Base-by-base conservation (phyloP, 352 stramenopile species). In the Phytophthora rubi region DNA sequence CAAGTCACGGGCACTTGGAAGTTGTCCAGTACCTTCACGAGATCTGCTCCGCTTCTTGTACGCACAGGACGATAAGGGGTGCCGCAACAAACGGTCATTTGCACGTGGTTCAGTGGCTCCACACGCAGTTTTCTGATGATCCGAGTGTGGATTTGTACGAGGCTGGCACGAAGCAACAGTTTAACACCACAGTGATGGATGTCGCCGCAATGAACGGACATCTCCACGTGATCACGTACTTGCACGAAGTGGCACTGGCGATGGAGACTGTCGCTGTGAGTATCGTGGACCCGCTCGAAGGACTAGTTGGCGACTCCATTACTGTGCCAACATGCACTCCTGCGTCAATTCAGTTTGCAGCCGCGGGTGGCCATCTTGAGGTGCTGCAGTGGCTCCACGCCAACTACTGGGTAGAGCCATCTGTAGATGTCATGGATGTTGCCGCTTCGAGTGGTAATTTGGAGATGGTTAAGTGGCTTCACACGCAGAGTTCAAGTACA, bases 321-420 rank as follows among this genome's bases (percentile, higher is more conserved):
- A 26, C 23, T 26, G 47, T 65, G 15, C 67, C 60, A 26, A 55
- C 30, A 16, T 70, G 67, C 12, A 66, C 67, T 39, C 23, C 51
- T 55, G 67, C 67, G 0, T 37, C 67, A 23, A 70, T 74, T 6
- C 60, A 74, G 37, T 62, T 74, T 57, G 61, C 67, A 37, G 60
- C 59, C 4, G 54, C 49, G 26, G 65, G 56, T 32, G 67, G 60
- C 4, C 54, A 74, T 49, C 15, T 82, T 8, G 57, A 65, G 1
- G 59, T 77, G 2, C 23, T 85, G 10, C 45, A 75, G 35, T 85
- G 72, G 72, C 72, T 79, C 23, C 68, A 75, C 15, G 52, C 51
- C 5, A 61, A 75, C n/a, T 72, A 60, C 48, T 62, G 67, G 35
- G 54, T 45, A 32, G 63, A 74, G 2, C 71, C 63, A 6, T 69